These are phyloP conservation scores for Malassezia restricta DNA, from an alignment of 1,284 basidiomycete genomes.

Conservation along the genomic window DNA sequence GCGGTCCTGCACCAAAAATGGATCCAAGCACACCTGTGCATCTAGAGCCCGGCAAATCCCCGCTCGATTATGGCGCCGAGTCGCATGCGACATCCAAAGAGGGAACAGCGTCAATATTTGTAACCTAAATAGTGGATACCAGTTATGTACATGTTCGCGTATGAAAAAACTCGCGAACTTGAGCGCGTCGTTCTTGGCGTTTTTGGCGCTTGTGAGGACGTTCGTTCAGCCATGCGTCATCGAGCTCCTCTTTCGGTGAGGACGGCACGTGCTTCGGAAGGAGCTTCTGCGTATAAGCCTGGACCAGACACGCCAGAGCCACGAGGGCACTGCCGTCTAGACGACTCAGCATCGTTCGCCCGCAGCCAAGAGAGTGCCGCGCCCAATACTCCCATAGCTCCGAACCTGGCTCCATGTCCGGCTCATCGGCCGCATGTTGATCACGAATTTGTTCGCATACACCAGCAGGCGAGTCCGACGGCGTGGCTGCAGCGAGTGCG, in stretches of 20 bases:
- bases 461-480: not conserved
- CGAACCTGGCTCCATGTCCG: constrained; percentile 4
- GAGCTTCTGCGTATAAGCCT: not conserved
- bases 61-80: constrained; percentile 5
- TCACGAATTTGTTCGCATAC: not conserved
- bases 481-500: not conserved
- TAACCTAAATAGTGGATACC: too few species aligned
- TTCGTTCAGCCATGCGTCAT: too few species aligned
- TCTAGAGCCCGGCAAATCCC: constrained; percentile 2
- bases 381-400: constrained; percentile 10
- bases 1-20: not conserved
- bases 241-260: too few species aligned
- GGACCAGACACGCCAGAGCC: constrained; percentile 1
- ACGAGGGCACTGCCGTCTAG: constrained; percentile 10
- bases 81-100: not conserved
- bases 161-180: too few species aligned
- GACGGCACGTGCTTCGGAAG: not conserved
- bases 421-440: not conserved
- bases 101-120: not conserved
- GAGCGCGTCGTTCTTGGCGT: too few species aligned
- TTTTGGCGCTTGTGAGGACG: too few species aligned
- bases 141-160: too few species aligned
- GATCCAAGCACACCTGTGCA: not conserved
- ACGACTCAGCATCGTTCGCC: constrained; percentile 1
- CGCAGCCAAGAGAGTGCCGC: constrained; percentile 1